Evolutionary conservation across 2,329 filamentous ascomycete genomes (phyloP), one percentile per base, ranked within the genome.

Genomic region (Neofusicoccum kwambonambiense): DNA sequence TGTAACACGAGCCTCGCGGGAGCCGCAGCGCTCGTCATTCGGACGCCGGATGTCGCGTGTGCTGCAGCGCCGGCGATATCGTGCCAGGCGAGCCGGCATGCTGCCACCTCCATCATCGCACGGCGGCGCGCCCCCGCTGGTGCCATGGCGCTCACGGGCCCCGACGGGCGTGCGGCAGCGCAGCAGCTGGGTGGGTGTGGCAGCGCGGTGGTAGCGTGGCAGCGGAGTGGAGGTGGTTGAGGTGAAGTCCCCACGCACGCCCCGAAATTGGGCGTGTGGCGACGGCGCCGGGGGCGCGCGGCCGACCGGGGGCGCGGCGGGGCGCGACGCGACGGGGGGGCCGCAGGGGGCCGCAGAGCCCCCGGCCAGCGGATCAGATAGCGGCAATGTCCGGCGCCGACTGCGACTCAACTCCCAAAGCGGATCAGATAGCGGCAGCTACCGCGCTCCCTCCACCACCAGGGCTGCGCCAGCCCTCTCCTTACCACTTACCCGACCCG

Each of bases 361-460:
- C 49, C 49, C 60, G 27, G 50, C 39, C n/a, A 56, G 61, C 31
- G 50, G 41, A 64, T 64, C 61, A 47, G 61, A 56, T 64, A 64
- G 39, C 61, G 50, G 56, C 56, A 60, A 60, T 47, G 42, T 60
- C 56, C 56, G 56, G 56, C 22, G 3, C 22, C 3, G 22, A 3
- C 22, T 22, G 22, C 22, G 56, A 60, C 27, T 37, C 56, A 42
- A 60, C 35, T n/a, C 56, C 37, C 50, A 51, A 51, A 62, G 58
- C 58, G 58, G 58, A 62, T 62, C 58, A 27, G 58, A 62, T 62
- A 62, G 44, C 58, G 58, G 58, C 45, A 62, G 47, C 58, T 50
- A 22, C 58, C 58, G 58, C 27, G 27, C 27, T 31, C 27, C 27
- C 27, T 31, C 27, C 27, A 31, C 27, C 27, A 31, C n/a, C n/a